Conservation (phyloP, 768 basidiomycete species). For the Boletus insuetus region DNA sequence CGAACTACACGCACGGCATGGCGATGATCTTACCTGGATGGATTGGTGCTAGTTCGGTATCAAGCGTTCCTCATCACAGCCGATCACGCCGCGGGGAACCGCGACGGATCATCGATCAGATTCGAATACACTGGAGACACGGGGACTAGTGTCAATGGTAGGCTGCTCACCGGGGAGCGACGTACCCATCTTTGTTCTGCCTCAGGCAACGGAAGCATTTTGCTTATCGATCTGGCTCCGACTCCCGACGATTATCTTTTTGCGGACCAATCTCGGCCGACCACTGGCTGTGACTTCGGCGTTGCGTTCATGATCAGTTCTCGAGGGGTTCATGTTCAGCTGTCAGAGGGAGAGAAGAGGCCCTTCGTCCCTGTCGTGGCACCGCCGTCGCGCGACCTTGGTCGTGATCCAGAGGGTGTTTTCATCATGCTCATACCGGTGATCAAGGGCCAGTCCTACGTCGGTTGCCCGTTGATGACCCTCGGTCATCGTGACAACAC, state of each 20-base stretch:
- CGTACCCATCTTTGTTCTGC: background rate
- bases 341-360: too few relatives aligned
- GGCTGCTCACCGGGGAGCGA: background rate
- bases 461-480: too few relatives aligned
- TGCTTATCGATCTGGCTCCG: background rate
- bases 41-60: background rate
- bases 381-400: background rate
- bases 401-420: background rate
- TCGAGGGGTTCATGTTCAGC: too few relatives aligned
- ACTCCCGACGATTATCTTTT: constrained; percentile 1
- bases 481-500: too few relatives aligned
- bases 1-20: background rate
- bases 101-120: constrained; percentile 2
- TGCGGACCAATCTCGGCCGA: background rate
- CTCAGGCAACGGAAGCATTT: background rate
- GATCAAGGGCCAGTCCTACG: too few relatives aligned
- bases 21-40: too few relatives aligned
- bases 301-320: too few relatives aligned
- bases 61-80: background rate
- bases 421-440: background rate
- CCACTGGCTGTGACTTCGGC: background rate
- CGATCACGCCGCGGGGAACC: constrained; percentile 2
- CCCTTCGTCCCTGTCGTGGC: background rate
- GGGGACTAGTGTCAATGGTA: constrained; percentile 3
- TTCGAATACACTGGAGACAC: constrained; percentile 3